These are phyloP conservation scores for Pichia nakasei DNA, from an alignment of 805 yeast species.

Conservation along the genomic window DNA sequence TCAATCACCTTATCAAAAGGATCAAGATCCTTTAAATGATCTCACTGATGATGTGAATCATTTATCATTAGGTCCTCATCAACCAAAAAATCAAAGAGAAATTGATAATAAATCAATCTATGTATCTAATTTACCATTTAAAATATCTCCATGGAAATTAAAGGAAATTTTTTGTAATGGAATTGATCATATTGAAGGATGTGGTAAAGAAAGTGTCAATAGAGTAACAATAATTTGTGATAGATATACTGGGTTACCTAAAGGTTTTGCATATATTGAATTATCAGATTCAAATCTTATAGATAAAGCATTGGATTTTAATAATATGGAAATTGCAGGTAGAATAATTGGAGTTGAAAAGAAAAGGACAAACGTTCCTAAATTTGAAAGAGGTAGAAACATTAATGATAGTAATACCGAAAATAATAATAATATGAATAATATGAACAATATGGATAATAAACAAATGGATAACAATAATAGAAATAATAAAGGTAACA, in stretches of 20 bases:
- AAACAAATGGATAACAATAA: not conserved
- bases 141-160: slow-evolving; percentile 64
- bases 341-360: slow-evolving; percentile 60
- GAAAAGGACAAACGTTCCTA: slow-evolving; percentile 74
- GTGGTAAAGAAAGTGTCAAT: slow-evolving; percentile 38
- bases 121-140: slow-evolving; percentile 81
- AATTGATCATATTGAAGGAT: slow-evolving; percentile 30
- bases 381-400: not conserved
- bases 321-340: slow-evolving; percentile 57
- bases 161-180: slow-evolving; percentile 61
- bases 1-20: no score
- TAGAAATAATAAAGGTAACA: not conserved
- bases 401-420: not conserved
- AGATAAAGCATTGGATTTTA: slow-evolving; percentile 51
- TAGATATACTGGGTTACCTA: slow-evolving; percentile 67
- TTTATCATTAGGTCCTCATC: slow-evolving; percentile 23
- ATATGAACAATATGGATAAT: slow-evolving; percentile 15
- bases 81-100: slow-evolving; percentile 34
- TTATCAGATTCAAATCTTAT: slow-evolving; percentile 58
- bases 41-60: not conserved
- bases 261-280: slow-evolving; percentile 82
- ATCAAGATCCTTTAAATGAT: not conserved
- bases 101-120: slow-evolving; percentile 71
- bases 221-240: slow-evolving; percentile 71
- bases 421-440: slow-evolving; percentile 11